Evolutionary conservation across 202 grass and related monocot species (phyloP).

Genomic region (Musa balbisiana): DNA sequence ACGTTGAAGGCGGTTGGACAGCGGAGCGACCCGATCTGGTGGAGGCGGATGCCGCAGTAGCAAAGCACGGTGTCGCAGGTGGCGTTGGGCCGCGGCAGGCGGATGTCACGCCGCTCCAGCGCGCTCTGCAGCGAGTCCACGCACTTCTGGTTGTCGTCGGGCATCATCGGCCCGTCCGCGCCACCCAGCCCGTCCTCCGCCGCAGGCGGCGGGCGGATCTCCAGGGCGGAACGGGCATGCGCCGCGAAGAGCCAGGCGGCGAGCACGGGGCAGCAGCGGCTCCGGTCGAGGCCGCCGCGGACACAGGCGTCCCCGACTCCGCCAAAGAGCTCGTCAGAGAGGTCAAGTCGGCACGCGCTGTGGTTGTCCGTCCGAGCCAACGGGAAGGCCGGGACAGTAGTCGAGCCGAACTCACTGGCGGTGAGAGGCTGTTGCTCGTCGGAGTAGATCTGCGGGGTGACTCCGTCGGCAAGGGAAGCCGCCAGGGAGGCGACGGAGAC

Average conservation of each 20-base stretch:
- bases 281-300: constrained; percentile 61
- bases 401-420: constrained; percentile 11
- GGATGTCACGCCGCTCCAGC: constrained; percentile 56
- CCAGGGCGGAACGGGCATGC: constrained; percentile 79
- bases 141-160: constrained; percentile 92
- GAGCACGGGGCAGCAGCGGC: constrained; percentile 83
- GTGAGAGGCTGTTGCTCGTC: constrained; percentile 24
- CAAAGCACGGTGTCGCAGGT: constrained; percentile 89
- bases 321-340: constrained; percentile 86
- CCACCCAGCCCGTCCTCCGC: constrained; percentile 20
- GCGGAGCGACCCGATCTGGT: constrained; percentile 91
- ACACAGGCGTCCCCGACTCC: constrained; percentile 74
- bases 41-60: constrained; percentile 97
- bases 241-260: constrained; percentile 96
- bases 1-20: constrained; percentile 88
- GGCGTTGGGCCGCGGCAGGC: constrained; percentile 50
- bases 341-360: constrained; percentile 59
- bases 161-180: constrained; percentile 67
- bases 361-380: background rate
- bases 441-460: constrained; percentile 43
- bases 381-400: constrained; percentile 42
- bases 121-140: constrained; percentile 75
- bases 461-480: constrained; percentile 28
- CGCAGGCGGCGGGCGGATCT: constrained; percentile 36
- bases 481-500: constrained; percentile 16